Base-by-base conservation (phyloP, 148 eudicot species). In the Chenopodium quinoa region DNA sequence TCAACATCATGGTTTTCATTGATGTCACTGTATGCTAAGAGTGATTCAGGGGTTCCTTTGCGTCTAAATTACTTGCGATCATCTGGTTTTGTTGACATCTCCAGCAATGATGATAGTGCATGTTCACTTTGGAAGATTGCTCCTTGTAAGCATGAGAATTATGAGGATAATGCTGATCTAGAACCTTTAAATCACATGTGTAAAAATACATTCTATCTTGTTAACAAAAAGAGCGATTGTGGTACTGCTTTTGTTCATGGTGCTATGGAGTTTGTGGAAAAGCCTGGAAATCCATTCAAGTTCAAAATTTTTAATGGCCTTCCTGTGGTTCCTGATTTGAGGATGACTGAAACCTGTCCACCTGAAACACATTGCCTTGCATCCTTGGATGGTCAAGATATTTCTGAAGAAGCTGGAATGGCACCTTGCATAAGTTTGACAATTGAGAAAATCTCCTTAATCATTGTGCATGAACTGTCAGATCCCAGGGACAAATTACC, bases 281-380 rank as follows among this genome's bases (percentile, higher is more conserved):
- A 90, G 85, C 97, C 97, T 75, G 98, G 99, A 83, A 88, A 89
- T 89, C 87, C 90, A 46, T 94, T 96, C 81, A 96, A 92, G 97
- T 90, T 92, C 89, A 96, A 96, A 88, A 86, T 89, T 29, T 87
- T 95, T 76, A 60, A 63, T 83, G 84, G 84, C 73, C 84, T 82
- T 83, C 71, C 88, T 87, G 80, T 86, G 79, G 77, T 85, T 78
- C 79, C 74, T 83, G 84, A 80, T 85, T 74, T 48, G 68, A 54
- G 76, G 73, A 70, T 81, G 73, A 78, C 75, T 46, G 87, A 83
- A 79, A 82, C 77, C 46, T 64, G 62, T 71, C 48, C 79, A 32
- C 72, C 32, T 83, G 87, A 82, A 79, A 78, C 80, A 31, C 70
- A 81, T 85, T 62, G 75, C 73, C 32, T 52, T 85, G 40, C 80